Base-by-base conservation (phyloP, 2,329 filamentous ascomycete genomes). In the Penicillium olsonii region DNA sequence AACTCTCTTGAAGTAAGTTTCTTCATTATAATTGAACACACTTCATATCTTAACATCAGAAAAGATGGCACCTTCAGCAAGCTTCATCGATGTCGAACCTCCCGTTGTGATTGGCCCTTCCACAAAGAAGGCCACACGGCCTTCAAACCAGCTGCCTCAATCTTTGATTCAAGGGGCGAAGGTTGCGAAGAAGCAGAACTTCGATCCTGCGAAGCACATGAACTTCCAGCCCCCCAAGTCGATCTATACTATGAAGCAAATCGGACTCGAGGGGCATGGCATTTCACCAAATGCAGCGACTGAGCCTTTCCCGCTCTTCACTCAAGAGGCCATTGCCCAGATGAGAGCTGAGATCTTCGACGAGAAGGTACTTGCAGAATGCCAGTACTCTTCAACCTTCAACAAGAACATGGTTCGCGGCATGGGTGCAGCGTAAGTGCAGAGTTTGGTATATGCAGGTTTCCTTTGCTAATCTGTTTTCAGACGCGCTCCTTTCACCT, bases 261-360 rank as follows among this genome's bases (percentile, higher is more conserved):
- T 54, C 9, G 51, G 51, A 20, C 24, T 73, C 2, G 73, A 79
- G 20, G 73, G 75, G 42, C 73, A 70, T 27, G 83, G 83, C 4
- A 75, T 87, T 22, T 87, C 84, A 1, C 77, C 77, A 1, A 72
- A 81, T 40, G 84, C 83, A 4, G 82, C 83, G 39, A 83, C 83
- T 0, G 78, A 84, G 45, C 82, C 83, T 0, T 87, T 87, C 65
- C 73, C 74, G 2, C 75, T 87, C 19, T 87, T 87, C 65, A 80
- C 78, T 11, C 61, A 75, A 24, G 81, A 84, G 39, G 83, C 83
- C 2, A 75, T 86, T 39, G 67, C 78, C 61, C 75, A 78, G 48
- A 85, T 87, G 75, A 75, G 84, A 45, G 69, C 68, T 1, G 84
- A 87, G 64, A 76, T 85, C 17, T 73, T 85, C 34, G 77, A 77